Conservation (phyloP, 1,139 yeast species). For the Kodamaea anthophila region DNA sequence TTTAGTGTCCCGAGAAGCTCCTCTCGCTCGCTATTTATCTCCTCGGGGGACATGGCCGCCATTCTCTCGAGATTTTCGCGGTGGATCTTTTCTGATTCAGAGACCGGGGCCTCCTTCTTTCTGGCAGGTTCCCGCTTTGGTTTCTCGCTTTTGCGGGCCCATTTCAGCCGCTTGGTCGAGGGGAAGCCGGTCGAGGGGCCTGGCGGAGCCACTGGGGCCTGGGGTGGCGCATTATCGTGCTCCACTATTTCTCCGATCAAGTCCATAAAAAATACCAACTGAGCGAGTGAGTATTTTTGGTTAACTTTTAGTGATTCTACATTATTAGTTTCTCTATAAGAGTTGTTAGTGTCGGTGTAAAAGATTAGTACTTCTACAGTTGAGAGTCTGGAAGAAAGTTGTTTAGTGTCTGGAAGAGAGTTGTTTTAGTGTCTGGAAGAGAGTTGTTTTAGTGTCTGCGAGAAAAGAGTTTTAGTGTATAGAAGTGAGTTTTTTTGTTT, state of each 20-base stretch:
- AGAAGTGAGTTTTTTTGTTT: no score
- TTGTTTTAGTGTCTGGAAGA: no score
- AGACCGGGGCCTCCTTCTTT: slow-evolving; percentile 3
- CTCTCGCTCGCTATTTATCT: slow-evolving; percentile 57
- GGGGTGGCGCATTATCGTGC: slow-evolving; percentile 42
- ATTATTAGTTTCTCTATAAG: no score
- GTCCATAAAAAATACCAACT: no score
- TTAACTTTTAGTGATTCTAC: no score
- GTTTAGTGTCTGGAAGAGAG: no score
- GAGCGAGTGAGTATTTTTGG: no score
- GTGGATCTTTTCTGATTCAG: slow-evolving; percentile 72
- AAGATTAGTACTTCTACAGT: no score
- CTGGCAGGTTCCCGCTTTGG: background rate
- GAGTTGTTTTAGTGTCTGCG: no score
- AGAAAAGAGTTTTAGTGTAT: no score
- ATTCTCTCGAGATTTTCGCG: slow-evolving; percentile 64
- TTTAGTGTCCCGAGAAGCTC: slow-evolving; percentile 64
- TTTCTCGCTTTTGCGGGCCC: slow-evolving; percentile 12
- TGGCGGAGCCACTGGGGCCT: slow-evolving; percentile 20
- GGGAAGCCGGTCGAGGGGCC: slow-evolving; percentile 38
- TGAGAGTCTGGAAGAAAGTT: no score
- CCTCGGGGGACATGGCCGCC: slow-evolving; percentile 58
- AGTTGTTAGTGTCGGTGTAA: no score
- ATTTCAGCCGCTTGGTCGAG: slow-evolving; percentile 21
- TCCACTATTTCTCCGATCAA: slow-evolving; percentile 74